Percentiles rank a stretch among this genome's conserved stretches.
These are phyloP conservation scores for Chlorella vulgaris DNA, from an alignment of 139 green algal genomes.

Conservation along the genomic window DNA sequence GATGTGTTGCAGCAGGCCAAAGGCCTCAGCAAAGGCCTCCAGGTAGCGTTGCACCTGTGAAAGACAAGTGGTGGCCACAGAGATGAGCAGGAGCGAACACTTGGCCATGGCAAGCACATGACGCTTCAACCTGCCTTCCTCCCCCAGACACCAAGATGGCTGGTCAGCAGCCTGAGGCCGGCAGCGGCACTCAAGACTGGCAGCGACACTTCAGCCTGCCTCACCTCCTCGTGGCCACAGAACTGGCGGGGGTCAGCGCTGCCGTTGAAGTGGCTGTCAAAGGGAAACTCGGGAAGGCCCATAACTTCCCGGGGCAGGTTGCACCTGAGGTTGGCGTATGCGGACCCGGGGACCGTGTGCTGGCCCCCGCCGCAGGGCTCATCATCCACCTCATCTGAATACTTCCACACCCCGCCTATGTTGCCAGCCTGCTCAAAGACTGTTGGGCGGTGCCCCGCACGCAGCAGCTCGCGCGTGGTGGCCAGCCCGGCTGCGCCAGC, in stretches of 20 bases:
- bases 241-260: conserved; percentile 46
- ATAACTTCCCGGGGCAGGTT: conserved; percentile 82
- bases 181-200: too few relatives aligned
- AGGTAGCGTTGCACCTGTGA: conserved; percentile 59
- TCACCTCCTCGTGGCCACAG: conserved; percentile 44
- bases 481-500: conserved; percentile 75
- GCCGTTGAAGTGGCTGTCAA: conserved; percentile 37
- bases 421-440: conserved; percentile 63
- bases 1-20: conserved; percentile 39
- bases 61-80: neutral
- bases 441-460: conserved; percentile 62
- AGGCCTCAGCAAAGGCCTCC: conserved; percentile 52
- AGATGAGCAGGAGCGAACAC: neutral
- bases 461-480: conserved; percentile 62
- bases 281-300: conserved; percentile 71
- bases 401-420: conserved; percentile 65
- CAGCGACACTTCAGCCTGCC: neutral
- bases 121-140: neutral
- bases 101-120: neutral
- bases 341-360: conserved; percentile 53
- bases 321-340: conserved; percentile 71
- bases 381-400: conserved; percentile 44
- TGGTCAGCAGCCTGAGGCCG: neutral
- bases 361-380: conserved; percentile 28
- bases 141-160: neutral